A percentile compares a stretch with the other conserved stretches of the same genome.
Evolutionary conservation across 257 asterid genomes (phyloP).

Genomic region (Pogostemon cablin): DNA sequence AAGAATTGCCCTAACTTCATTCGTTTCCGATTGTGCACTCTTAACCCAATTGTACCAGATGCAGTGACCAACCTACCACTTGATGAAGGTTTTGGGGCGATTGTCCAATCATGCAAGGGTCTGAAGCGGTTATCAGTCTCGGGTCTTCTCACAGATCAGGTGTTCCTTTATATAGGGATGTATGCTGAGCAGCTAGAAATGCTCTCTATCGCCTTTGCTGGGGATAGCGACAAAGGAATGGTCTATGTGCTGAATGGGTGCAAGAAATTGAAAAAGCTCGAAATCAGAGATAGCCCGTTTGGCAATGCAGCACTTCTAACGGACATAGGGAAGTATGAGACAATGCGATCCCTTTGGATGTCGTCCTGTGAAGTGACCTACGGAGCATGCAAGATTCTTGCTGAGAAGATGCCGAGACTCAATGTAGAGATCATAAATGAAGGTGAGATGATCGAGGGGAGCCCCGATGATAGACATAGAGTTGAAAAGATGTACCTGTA

Average conservation of each 20-base stretch:
- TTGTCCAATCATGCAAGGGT: constrained; percentile 84
- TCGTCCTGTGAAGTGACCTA: constrained; percentile 80
- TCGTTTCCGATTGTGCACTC: constrained; percentile 66
- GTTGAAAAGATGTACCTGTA: constrained; percentile 83
- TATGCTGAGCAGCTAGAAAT: constrained; percentile 84
- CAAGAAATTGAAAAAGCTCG: constrained; percentile 79
- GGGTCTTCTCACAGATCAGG: constrained; percentile 70
- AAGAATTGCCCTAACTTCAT: constrained; percentile 83
- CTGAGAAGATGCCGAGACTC: constrained; percentile 73
- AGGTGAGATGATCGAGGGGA: constrained; percentile 45
- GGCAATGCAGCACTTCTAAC: constrained; percentile 74
- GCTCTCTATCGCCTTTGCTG: constrained; percentile 85
- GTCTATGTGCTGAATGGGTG: constrained; percentile 74
- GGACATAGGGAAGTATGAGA: constrained; percentile 88
- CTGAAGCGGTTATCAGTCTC: constrained; percentile 76
- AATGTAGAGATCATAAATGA: constrained; percentile 77
- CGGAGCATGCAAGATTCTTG: constrained; percentile 79
- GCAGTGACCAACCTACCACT: constrained; percentile 76
- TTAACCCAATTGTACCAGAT: constrained; percentile 68
- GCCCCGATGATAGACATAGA: constrained; percentile 46
- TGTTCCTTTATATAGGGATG: constrained; percentile 84
- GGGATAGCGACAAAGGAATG: constrained; percentile 84
- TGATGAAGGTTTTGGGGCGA: constrained; percentile 91
- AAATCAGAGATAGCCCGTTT: constrained; percentile 80
- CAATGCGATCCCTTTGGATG: constrained; percentile 99